Base-by-base conservation (phyloP, 1,284 basidiomycete genomes). In the Megacollybia platyphylla region DNA sequence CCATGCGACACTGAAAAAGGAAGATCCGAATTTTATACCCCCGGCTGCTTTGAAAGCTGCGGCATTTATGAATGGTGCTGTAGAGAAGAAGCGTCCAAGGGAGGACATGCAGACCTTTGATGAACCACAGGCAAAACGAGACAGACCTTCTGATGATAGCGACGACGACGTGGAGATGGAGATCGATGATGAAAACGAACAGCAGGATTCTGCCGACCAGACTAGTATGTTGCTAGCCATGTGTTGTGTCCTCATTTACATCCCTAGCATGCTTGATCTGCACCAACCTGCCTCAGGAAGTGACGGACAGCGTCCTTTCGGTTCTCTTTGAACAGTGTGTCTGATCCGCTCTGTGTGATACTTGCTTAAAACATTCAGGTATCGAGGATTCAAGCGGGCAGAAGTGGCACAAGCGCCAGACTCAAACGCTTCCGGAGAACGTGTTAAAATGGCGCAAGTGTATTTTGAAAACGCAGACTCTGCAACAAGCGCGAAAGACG, bases 311-410 rank as follows among this genome's bases (percentile, higher is more conserved):
- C 46, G 79, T 87, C 32, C 68, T 90, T 20, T 74, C 77, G 5
- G 80, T 87, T n/a, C 62, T 91, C 13, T 90, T 91, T 64, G 84
- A 89, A 62, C 86, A 89, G 87, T 88, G 54, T 44, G 87, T 73
- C 2, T 17, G 39, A 34, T 45, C 41, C 9, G 13, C 7, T 4
- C 41, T 28, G 17, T 13, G 30, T 40, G n/a, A 30, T 17, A 31
- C 13, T 3, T 42, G 28, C 29, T 29, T 39, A 36, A 27, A 43
- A 44, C 37, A 31, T 27, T 34, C 54, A 80, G 86, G 57, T 86
- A 88, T 54, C 75, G 80, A 54, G 87, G 87, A 18, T 84, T 86
- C 62, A 68, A 77, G 54, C 70, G 75, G 17, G 74, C 80, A 2
- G 73, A 77, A 35, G 79, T 89, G 40, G 70, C 69, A 5, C 76